Base-by-base conservation (phyloP, 2,329 filamentous ascomycete genomes). In the Venturia oleaginea region DNA sequence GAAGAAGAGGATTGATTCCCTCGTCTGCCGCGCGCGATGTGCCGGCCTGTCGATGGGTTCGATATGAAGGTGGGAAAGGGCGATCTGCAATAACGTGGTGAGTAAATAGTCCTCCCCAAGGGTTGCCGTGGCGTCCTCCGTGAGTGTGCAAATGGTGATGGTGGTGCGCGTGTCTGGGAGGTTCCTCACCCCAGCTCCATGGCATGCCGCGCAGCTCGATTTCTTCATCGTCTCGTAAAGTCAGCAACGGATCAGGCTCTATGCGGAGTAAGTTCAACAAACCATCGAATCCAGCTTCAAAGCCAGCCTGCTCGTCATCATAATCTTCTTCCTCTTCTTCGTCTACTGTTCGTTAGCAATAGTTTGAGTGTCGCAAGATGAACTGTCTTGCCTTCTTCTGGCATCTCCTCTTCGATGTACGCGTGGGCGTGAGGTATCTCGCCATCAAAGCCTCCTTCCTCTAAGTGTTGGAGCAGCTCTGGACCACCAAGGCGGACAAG, bases 1-100 rank as follows among this genome's bases (percentile, higher is more conserved):
- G 88, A 63, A 97, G 84, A 15, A 97, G 81, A 54, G 93, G 93
- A 71, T 97, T 97, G 27, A 86, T 82, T 3, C 91, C 92, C 72
- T 97, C 92, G 68, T 96, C 91, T 40, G 83, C 81, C 34, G 81
- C 81, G 65, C 83, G 81, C 62, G 83, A 77, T 38, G 83, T 79
- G 24, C 77, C 78, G 59, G 80, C 80, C 63, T 82, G 75, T 65
- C 84, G 80, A 69, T 86, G 82, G 8, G 78, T 76, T 66, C 80
- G 76, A 68, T 84, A 79, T 63, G 76, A 59, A 40, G 64, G 65
- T 46, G 65, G 63, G 54, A 57, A 69, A 43, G 75, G 73, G 34
- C 71, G 69, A 57, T 34, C 27, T 59, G 34, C 63, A 13, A 46
- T 61, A 15, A 22, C 30, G 30, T 40, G 48, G 27, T 65, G 64